phyloP scores from a whole-genome alignment of 305 asterid genomes.

The Fraxinus latifolia region DNA sequence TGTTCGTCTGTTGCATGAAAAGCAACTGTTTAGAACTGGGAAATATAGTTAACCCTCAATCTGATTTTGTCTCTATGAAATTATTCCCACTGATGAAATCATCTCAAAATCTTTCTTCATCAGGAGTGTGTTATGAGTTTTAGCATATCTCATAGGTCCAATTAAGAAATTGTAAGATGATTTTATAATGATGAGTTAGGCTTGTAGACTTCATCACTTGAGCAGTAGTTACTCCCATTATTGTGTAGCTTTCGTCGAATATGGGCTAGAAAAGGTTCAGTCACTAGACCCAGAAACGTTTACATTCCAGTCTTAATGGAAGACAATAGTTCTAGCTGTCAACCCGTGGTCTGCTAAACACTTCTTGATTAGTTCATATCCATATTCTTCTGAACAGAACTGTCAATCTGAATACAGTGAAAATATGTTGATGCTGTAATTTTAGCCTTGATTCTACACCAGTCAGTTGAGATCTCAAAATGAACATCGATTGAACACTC shows the following conservation, averaged over 20 bases:
- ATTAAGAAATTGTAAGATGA: not conserved
- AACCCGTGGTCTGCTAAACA: not conserved
- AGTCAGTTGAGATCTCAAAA: not conserved
- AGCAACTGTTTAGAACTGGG: not conserved
- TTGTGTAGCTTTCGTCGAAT: not conserved
- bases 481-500: not conserved
- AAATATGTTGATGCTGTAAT: not conserved
- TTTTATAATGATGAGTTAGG: not conserved
- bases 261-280: not conserved
- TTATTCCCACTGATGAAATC: not conserved
- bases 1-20: constrained; percentile 18
- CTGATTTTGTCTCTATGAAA: not conserved
- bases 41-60: not conserved
- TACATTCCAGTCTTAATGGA: not conserved
- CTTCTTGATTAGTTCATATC: not conserved
- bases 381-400: not conserved
- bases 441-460: not conserved
- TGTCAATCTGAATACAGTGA: not conserved
- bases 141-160: not conserved
- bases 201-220: not conserved
- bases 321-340: not conserved
- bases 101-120: not conserved
- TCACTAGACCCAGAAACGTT: not conserved
- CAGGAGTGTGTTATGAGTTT: not conserved
- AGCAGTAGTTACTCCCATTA: not conserved